A percentile compares a stretch with the other conserved stretches of the same genome.
phyloP scores from a whole-genome alignment of 225 moss, liverwort and hornwort genomes.

The Climacium dendroides region DNA sequence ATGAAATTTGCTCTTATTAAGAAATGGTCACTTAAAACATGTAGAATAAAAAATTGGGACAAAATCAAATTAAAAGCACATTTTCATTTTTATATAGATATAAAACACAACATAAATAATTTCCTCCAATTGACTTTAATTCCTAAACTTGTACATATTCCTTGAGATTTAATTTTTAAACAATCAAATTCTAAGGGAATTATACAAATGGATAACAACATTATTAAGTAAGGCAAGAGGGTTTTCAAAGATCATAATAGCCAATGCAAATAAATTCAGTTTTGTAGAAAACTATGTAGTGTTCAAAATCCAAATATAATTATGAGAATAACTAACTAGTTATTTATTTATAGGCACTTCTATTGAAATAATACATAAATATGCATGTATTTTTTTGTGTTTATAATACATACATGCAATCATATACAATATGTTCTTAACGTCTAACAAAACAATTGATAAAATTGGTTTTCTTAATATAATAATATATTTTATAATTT shows the following conservation, averaged over 20 bases:
- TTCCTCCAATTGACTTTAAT: neutral
- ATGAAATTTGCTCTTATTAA: neutral
- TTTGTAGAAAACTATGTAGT: neutral
- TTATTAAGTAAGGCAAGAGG: neutral
- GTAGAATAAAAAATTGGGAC: neutral
- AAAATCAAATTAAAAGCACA: neutral
- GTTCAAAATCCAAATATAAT: neutral
- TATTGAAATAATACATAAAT: too few relatives aligned
- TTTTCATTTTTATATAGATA: neutral
- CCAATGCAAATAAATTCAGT: neutral
- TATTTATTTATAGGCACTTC: too few relatives aligned
- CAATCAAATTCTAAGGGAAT: neutral
- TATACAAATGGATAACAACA: neutral
- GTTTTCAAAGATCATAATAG: neutral
- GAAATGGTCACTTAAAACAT: neutral
- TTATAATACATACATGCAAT: too few relatives aligned
- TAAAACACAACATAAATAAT: neutral
- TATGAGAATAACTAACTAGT: neutral
- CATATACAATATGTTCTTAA: too few relatives aligned
- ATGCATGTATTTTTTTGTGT: too few relatives aligned
- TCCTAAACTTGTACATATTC: neutral
- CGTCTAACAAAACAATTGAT: too few relatives aligned
- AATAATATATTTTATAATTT: too few relatives aligned
- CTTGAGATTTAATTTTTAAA: neutral
- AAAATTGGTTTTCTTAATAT: too few relatives aligned